Evolutionary conservation across 148 eudicot species (phyloP).

Genomic region (Suaeda aralocaspica): DNA sequence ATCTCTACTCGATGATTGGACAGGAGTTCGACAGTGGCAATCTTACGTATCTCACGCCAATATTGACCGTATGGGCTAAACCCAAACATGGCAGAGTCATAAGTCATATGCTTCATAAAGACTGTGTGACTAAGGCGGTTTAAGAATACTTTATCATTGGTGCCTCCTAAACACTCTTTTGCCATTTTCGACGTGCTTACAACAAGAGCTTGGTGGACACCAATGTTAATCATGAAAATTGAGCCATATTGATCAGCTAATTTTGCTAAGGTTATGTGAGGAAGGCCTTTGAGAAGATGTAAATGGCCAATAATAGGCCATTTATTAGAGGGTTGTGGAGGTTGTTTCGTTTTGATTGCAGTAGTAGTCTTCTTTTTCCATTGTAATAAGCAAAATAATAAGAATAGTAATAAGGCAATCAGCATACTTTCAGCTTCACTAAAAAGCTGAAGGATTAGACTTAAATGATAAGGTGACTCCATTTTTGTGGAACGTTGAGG

Average conservation of each 20-base stretch:
- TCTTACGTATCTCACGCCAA: constrained; percentile 46
- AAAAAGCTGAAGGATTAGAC: too few species aligned
- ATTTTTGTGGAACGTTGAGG: too few species aligned
- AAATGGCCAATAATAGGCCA: constrained; percentile 22
- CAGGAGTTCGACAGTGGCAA: constrained; percentile 29
- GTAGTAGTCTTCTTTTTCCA: too few species aligned
- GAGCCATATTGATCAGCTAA: constrained; percentile 35
- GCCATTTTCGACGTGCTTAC: constrained; percentile 24
- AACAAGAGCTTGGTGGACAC: background rate
- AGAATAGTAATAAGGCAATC: too few species aligned
- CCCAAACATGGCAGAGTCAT: constrained; percentile 40
- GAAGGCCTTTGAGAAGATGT: constrained; percentile 18
- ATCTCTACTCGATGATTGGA: constrained; percentile 26
- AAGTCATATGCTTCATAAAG: constrained; percentile 24
- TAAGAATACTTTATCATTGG: constrained; percentile 32
- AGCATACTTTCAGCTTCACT: too few species aligned
- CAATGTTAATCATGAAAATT: constrained; percentile 10
- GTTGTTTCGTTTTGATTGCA: too few species aligned
- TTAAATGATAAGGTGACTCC: too few species aligned
- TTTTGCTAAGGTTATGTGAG: constrained; percentile 18
- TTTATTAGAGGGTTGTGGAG: background rate
- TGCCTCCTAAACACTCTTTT: constrained; percentile 38
- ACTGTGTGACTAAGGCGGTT: constrained; percentile 25
- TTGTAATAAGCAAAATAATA: too few species aligned
- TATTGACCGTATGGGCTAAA: constrained; percentile 33